Evolutionary conservation across 306 rosid genomes (phyloP).

Genomic region (Gillenia trifoliata): DNA sequence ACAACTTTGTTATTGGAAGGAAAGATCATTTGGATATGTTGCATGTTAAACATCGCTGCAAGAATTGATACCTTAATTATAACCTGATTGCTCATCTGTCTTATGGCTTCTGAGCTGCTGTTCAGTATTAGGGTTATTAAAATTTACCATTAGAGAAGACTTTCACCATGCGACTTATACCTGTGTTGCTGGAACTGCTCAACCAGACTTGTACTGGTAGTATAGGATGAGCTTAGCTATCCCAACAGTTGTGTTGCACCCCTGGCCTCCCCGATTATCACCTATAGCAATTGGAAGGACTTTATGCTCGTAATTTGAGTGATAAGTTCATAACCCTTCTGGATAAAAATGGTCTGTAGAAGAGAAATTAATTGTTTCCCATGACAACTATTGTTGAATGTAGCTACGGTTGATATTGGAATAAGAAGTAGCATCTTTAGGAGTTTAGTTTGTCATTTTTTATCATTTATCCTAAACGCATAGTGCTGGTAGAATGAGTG

Average conservation of each 20-base stretch:
- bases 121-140: not conserved
- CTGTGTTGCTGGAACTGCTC: not conserved
- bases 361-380: not conserved
- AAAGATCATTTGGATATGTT: not conserved
- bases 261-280: not conserved
- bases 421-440: not conserved
- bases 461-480: not conserved
- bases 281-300: not conserved
- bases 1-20: conserved; percentile 5
- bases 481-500: not conserved
- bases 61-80: not conserved
- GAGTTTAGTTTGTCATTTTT: not conserved
- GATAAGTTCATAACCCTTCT: not conserved
- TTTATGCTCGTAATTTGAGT: not conserved
- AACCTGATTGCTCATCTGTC: not conserved
- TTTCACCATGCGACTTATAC: not conserved
- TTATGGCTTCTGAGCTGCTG: not conserved
- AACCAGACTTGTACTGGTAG: not conserved
- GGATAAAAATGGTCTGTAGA: no score
- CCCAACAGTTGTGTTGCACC: not conserved
- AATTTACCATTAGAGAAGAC: not conserved
- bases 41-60: not conserved
- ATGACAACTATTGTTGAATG: not conserved
- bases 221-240: not conserved
- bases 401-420: not conserved